Base-by-base conservation (phyloP, 2,329 filamentous ascomycete genomes). In the Paraconiothyrium sp. region DNA sequence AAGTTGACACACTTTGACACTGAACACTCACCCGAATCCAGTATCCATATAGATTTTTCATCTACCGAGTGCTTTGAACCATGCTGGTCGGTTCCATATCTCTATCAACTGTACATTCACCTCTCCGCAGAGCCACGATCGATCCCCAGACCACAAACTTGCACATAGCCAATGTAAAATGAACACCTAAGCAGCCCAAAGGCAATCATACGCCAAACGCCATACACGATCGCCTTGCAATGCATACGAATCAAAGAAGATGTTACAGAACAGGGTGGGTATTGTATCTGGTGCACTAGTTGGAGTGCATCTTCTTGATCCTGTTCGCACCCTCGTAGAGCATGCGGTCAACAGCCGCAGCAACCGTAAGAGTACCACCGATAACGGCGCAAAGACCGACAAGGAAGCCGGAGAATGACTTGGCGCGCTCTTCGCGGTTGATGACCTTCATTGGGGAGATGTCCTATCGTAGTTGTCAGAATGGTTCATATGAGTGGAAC, bases 371-470 rank as follows among this genome's bases (percentile, higher is more conserved):
- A 0, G 95, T 99, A 69, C 95, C 95, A 64, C 95, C 95, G 54
- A 99, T 90, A 63, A 98, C 91, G 41, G 94, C 94, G 78, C 95
- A 99, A 22, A 99, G 88, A 51, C 95, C 95, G 0, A 95, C 94
- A 61, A 99, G 80, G 84, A 99, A 99, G 20, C 92, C 92, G 0
- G 92, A 89, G 78, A 99, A 96, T 4, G 91, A 91, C 84, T 98
- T 98, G 63, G 90, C 84, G 50, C 92, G 88, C 68, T 92, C 90
- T 82, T 99, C 96, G 58, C 94, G 91, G 84, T 99, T 99, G 81
- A 99, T 91, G 63, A 99, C 94, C 83, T 98, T 99, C 95, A 99
- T 99, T 5, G 95, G 95, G 2, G 94, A 98, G 78, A 99, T 99
- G 73, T 99, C 95, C 91, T 94, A 60, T 34, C 30, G n/a, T 14